Evolutionary conservation across 805 yeast species (phyloP).

Genomic region (Diddensiella santjacobensis): DNA sequence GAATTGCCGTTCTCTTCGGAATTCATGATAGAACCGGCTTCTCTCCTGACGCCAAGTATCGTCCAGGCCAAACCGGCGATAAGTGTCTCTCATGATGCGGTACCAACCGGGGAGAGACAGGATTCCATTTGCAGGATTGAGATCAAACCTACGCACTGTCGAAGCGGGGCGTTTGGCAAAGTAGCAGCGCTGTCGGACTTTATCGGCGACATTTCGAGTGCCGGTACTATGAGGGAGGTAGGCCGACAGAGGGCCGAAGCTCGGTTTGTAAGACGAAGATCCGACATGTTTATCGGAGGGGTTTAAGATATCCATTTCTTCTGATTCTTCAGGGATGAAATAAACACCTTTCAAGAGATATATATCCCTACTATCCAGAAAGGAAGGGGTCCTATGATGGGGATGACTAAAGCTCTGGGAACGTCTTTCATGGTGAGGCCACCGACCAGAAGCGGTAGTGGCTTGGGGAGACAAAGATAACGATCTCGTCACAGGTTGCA

Average conservation of each 20-base stretch:
- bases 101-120: slow-evolving; percentile 27
- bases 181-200: slow-evolving; percentile 19
- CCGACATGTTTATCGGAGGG: not conserved
- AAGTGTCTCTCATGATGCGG: slow-evolving; percentile 23
- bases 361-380: not conserved
- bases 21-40: slow-evolving; percentile 23
- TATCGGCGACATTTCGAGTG: slow-evolving; percentile 17
- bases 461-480: slow-evolving; percentile 2
- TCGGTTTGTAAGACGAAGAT: not conserved
- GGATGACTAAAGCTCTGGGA: slow-evolving; percentile 5
- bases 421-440: not conserved
- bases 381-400: not conserved
- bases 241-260: slow-evolving; percentile 2
- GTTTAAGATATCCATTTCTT: slow-evolving; percentile 2
- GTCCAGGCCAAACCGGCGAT: slow-evolving; percentile 21
- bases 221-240: slow-evolving; percentile 1
- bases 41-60: slow-evolving; percentile 26
- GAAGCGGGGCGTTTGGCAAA: slow-evolving; percentile 22
- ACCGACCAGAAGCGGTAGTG: not conserved
- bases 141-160: slow-evolving; percentile 14
- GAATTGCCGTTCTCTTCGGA: slow-evolving; percentile 25
- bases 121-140: slow-evolving; percentile 10
- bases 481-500: not conserved
- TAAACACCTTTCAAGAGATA: slow-evolving; percentile 6
- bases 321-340: slow-evolving; percentile 9